phyloP scores from a whole-genome alignment of 306 rosid genomes.

The Begonia peltatifolia region DNA sequence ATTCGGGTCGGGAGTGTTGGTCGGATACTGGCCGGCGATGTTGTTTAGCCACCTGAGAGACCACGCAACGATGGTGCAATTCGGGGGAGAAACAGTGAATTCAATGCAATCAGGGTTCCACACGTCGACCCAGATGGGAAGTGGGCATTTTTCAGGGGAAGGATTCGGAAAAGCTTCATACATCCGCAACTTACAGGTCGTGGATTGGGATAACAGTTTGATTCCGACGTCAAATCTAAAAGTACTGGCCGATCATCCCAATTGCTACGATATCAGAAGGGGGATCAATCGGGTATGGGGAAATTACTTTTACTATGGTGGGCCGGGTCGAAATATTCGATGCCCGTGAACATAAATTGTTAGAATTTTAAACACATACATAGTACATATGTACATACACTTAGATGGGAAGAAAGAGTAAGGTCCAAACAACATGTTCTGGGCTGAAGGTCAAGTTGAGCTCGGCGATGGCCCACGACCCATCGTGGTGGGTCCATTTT shows the following conservation, averaged over 20 bases:
- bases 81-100: constrained; percentile 15
- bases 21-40: constrained; percentile 12
- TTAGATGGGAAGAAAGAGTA: no score
- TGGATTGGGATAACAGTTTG: constrained; percentile 17
- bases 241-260: constrained; percentile 9
- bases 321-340: constrained; percentile 9
- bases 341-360: background rate
- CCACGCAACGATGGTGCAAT: constrained; percentile 15
- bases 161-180: constrained; percentile 13
- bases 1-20: constrained; percentile 12
- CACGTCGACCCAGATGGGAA: constrained; percentile 11
- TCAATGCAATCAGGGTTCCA: constrained; percentile 8
- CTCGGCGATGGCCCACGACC: no score
- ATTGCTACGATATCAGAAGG: constrained; percentile 9
- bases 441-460: no score
- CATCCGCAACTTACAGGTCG: constrained; percentile 7
- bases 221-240: constrained; percentile 7
- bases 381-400: no score
- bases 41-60: constrained; percentile 7
- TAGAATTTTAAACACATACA: no score
- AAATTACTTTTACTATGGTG: constrained; percentile 11
- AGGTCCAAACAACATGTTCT: no score
- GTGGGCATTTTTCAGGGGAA: constrained; percentile 11
- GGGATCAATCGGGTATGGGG: constrained; percentile 12
- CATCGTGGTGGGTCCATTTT: no score